These are phyloP conservation scores for Ramaria rubella DNA, from an alignment of 768 basidiomycete genomes.

Conservation along the genomic window DNA sequence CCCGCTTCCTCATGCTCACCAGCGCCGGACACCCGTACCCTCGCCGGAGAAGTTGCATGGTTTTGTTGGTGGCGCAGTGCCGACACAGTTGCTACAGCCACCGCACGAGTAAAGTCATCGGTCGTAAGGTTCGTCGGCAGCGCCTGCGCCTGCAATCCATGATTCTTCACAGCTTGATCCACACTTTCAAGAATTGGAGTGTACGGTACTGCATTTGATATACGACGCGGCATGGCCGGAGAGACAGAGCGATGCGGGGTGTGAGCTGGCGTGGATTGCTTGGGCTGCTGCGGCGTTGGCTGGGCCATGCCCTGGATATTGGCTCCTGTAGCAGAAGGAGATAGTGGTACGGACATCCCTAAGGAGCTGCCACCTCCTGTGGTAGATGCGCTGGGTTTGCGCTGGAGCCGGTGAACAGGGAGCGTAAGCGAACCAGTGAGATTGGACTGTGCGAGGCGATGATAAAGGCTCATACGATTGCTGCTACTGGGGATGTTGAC, in stretches of 20 bases:
- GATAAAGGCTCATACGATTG: constrained; percentile 59
- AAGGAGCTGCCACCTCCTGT: constrained; percentile 28
- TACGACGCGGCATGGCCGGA: constrained; percentile 43
- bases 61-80: constrained; percentile 78
- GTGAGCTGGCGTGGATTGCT: constrained; percentile 17
- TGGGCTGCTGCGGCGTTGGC: constrained; percentile 11
- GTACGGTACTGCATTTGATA: constrained; percentile 42
- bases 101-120: constrained; percentile 89
- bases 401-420: constrained; percentile 29
- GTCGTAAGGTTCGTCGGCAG: constrained; percentile 64
- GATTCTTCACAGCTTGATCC: constrained; percentile 65
- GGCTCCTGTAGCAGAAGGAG: constrained; percentile 10
- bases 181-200: constrained; percentile 74
- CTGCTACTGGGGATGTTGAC: constrained; percentile 25
- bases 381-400: constrained; percentile 41
- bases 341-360: constrained; percentile 32
- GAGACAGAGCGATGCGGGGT: constrained; percentile 3
- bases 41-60: constrained; percentile 41
- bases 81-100: constrained; percentile 89
- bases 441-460: constrained; percentile 42
- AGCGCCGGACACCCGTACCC: constrained; percentile 36
- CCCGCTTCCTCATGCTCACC: constrained; percentile 35
- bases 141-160: constrained; percentile 40
- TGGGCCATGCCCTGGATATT: constrained; percentile 17
- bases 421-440: constrained; percentile 17